A percentile compares a stretch with the other conserved stretches of the same genome.
Evolutionary conservation across 2,329 filamentous ascomycete species (phyloP).

Genomic region (Phialophora expanda): DNA sequence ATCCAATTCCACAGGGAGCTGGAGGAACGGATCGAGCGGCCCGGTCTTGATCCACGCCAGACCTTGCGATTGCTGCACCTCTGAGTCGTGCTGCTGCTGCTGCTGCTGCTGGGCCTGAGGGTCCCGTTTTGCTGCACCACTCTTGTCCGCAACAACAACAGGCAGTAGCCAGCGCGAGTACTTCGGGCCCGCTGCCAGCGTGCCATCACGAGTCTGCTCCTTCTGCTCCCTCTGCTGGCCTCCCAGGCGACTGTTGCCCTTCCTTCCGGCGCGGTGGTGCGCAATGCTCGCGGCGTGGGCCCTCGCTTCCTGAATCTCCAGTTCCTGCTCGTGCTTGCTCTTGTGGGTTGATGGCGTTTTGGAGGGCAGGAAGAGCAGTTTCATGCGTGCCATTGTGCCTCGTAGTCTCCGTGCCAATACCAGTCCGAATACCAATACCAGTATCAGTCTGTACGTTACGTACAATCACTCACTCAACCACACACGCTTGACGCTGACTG

Average conservation of each 20-base stretch:
- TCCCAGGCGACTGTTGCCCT: neutral
- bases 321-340: neutral
- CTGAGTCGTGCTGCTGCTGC: neutral
- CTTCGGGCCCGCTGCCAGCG: no score
- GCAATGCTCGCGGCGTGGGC: slow-evolving; percentile 1
- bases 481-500: neutral
- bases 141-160: neutral
- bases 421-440: neutral
- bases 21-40: neutral
- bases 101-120: neutral
- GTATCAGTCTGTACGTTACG: neutral
- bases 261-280: neutral
- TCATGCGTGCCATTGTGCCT: neutral
- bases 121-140: neutral
- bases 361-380: neutral
- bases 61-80: neutral
- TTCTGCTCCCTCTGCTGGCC: neutral
- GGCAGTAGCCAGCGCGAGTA: neutral
- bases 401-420: neutral
- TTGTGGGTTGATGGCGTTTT: neutral
- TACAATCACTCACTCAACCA: no score
- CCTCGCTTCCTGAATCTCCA: neutral
- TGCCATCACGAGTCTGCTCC: neutral
- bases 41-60: slow-evolving; percentile 6
- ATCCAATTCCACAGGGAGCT: neutral